Base-by-base conservation (phyloP, 805 yeast genomes). In the Candida hispaniensis region DNA sequence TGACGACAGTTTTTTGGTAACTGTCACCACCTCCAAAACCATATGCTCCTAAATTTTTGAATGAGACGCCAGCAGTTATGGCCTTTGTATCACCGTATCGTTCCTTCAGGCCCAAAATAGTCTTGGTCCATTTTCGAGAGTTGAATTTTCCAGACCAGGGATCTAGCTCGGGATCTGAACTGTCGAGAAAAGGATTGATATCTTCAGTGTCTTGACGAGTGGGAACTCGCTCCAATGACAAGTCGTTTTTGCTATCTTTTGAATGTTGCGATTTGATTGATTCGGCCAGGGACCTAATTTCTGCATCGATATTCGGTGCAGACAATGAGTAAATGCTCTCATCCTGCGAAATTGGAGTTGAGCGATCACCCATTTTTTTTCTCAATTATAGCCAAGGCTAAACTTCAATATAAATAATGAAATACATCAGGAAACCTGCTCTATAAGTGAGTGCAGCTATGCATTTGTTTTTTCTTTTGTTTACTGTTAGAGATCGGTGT, bases 11-110 rank as follows among this genome's bases (percentile, higher is more conserved):
- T 7, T 72, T 57, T 50, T 76, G 85, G 55, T 74, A 79, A 50
- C 74, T 82, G 4, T 78, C 70, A 18, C 71, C 69, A 13, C 71
- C 64, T 42, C 73, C 76, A 34, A 61, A 65, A 44, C 88, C 88
- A 39, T 61, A 69, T 3, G 79, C 80, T 39, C 73, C 56, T 44
- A 79, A 58, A 46, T 74, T 55, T 41, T 68, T 62, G 60, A 70
- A 79, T 2, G 73, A 60, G 25, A 77, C 58, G 7, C 79, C 79
- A 4, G 82, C 75, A 34, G 75, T 56, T 14, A 66, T 62, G 28
- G 70, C 59, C 16, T 74, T 72, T 51, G 69, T 75, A 48, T 71
- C 64, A 3, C 73, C 82, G 47, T 76, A 79, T 6, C 66, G 53
- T 25, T 65, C 67, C 49, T 53, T 56, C 39, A 76, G 49, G 33